Evolutionary conservation across 352 stramenopile species (phyloP).

Genomic region (Globisporangium lucens): DNA sequence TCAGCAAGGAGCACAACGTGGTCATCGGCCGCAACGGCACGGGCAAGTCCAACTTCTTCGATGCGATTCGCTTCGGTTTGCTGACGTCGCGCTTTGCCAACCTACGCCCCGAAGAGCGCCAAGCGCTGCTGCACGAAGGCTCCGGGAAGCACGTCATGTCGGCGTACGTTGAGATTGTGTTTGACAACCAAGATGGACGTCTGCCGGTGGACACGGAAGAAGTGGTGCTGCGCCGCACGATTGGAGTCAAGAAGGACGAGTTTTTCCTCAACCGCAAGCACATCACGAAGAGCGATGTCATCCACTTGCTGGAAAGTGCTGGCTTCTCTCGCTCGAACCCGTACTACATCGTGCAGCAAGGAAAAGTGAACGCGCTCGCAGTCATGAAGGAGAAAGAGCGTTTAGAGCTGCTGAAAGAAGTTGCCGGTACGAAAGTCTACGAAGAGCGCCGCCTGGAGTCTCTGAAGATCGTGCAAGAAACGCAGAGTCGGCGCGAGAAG

Average conservation of each 20-base stretch:
- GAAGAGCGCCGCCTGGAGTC: slow-evolving; percentile 97
- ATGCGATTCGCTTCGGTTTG: slow-evolving; percentile 99
- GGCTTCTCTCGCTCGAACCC: slow-evolving; percentile 99
- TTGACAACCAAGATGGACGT: slow-evolving; percentile 98
- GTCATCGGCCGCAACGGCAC: slow-evolving; percentile 98
- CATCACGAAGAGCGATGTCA: slow-evolving; percentile 98
- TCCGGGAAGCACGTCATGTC: slow-evolving; percentile 94
- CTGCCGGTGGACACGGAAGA: slow-evolving; percentile 91
- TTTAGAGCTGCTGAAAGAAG: slow-evolving; percentile 97
- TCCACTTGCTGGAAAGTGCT: slow-evolving; percentile 96
- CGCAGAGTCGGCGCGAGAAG: slow-evolving; percentile 92
- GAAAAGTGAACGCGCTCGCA: slow-evolving; percentile 97
- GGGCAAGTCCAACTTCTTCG: slow-evolving; percentile 99
- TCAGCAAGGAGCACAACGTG: slow-evolving; percentile 95
- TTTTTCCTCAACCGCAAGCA: slow-evolving; percentile 99
- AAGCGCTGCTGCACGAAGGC: slow-evolving; percentile 95
- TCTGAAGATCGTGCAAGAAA: slow-evolving; percentile 97
- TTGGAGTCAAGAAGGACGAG: slow-evolving; percentile 99
- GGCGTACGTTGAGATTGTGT: slow-evolving; percentile 99
- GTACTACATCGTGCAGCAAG: slow-evolving; percentile 99
- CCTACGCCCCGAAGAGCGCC: slow-evolving; percentile 89
- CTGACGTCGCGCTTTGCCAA: slow-evolving; percentile 91
- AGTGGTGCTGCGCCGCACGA: slow-evolving; percentile 97
- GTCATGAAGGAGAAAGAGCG: slow-evolving; percentile 98
- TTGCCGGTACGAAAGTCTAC: slow-evolving; percentile 98